These are phyloP conservation scores for Simplicillium sp. DNA, from an alignment of 2,329 filamentous ascomycete genomes.

Conservation along the genomic window DNA sequence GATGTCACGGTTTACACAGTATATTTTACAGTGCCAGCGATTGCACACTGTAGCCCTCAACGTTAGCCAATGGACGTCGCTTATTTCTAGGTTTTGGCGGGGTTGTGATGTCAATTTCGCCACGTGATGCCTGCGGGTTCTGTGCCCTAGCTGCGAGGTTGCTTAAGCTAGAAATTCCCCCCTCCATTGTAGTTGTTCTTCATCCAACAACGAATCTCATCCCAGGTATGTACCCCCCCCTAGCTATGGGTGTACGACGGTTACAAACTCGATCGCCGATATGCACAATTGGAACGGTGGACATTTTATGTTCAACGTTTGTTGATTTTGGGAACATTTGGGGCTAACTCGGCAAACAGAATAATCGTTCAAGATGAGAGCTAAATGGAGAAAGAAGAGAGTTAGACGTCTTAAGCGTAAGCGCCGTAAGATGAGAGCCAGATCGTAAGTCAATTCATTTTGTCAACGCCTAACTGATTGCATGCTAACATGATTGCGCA, in stretches of 20 bases:
- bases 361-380: conserved; percentile 61
- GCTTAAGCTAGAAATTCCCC: conserved; percentile 20
- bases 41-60: not conserved
- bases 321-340: not conserved
- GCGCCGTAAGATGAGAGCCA: conserved; percentile 99
- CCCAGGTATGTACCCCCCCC: conserved; percentile 15
- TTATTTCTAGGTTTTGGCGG: too few relatives aligned
- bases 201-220: conserved; percentile 37
- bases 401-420: conserved; percentile 98
- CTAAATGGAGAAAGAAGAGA: conserved; percentile 99
- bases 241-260: not conserved
- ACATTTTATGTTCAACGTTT: not conserved
- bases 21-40: not conserved
- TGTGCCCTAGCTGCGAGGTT: conserved; percentile 23
- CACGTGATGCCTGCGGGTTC: conserved; percentile 26
- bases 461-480: not conserved
- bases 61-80: not conserved
- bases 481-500: conserved; percentile 27
- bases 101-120: not conserved
- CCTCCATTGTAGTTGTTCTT: conserved; percentile 23
- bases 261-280: not conserved
- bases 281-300: not conserved
- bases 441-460: conserved; percentile 62
- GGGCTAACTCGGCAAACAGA: conserved; percentile 15
- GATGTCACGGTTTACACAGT: not conserved